A percentile compares a stretch with the other conserved stretches of the same genome.
Conservation (phyloP, 2,329 filamentous ascomycete genomes). For the Fulvia fulva region DNA sequence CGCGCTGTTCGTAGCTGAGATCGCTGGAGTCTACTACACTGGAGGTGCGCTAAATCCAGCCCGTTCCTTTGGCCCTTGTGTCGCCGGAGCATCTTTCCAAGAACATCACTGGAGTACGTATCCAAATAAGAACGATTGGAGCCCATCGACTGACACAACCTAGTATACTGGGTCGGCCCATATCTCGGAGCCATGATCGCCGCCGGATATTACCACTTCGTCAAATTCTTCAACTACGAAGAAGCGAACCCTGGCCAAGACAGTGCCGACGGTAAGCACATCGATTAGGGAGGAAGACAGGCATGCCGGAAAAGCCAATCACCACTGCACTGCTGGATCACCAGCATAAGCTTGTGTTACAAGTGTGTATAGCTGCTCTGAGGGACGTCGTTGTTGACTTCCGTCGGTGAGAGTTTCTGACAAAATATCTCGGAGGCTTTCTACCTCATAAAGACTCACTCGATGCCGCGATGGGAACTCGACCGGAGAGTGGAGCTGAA, state of each 20-base stretch:
- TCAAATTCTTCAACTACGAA: conserved; percentile 32
- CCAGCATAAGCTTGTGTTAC: not conserved
- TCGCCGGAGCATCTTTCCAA: conserved; percentile 27
- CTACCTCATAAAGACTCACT: not conserved
- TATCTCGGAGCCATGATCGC: conserved; percentile 13
- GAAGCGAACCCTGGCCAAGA: conserved; percentile 28
- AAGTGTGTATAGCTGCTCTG: not conserved
- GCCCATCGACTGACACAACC: not conserved
- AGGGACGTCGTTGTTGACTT: not conserved
- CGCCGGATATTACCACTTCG: conserved; percentile 31
- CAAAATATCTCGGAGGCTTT: not conserved
- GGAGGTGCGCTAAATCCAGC: conserved; percentile 35
- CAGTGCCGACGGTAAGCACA: conserved; percentile 6
- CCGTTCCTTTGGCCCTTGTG: conserved; percentile 33
- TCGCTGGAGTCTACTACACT: conserved; percentile 31
- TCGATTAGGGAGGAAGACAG: not conserved
- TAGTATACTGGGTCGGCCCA: not conserved
- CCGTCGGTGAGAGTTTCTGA: too few species aligned
- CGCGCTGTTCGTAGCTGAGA: conserved; percentile 23
- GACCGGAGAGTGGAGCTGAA: not conserved
- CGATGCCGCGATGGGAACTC: not conserved
- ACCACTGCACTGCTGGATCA: not conserved
- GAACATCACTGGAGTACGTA: conserved; percentile 28
- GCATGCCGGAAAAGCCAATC: not conserved
- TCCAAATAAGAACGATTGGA: not conserved